These are phyloP conservation scores for Chlorophyllum brunneum DNA, from an alignment of 768 basidiomycete genomes.

Conservation along the genomic window DNA sequence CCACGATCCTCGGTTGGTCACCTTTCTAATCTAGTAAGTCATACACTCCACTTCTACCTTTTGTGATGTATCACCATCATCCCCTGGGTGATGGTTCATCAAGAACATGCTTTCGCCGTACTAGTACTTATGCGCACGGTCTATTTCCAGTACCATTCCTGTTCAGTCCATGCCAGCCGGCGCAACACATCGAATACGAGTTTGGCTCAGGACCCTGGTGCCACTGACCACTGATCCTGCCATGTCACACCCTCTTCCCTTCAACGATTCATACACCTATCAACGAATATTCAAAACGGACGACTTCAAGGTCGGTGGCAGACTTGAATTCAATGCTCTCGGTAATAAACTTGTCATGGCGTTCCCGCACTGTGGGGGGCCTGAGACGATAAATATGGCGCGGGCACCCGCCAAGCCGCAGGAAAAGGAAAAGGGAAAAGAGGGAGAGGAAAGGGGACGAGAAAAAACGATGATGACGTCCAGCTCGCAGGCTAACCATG, in stretches of 20 bases:
- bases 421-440: slow-evolving; percentile 9
- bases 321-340: slow-evolving; percentile 50
- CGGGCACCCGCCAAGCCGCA: slow-evolving; percentile 15
- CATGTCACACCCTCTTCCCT: slow-evolving; percentile 31
- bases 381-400: slow-evolving; percentile 31
- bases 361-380: slow-evolving; percentile 29
- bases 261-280: slow-evolving; percentile 50
- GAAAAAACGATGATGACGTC: neutral
- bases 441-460: neutral
- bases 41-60: neutral
- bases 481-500: neutral
- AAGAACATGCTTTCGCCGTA: neutral
- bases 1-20: slow-evolving; percentile 47
- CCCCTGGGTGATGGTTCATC: neutral
- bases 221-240: slow-evolving; percentile 27
- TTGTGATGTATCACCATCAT: slow-evolving; percentile 4
- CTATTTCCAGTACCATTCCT: slow-evolving; percentile 44
- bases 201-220: slow-evolving; percentile 55
- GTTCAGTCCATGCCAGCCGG: slow-evolving; percentile 49
- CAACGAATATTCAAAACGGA: slow-evolving; percentile 68
- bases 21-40: slow-evolving; percentile 61
- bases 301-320: slow-evolving; percentile 54
- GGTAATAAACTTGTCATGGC: slow-evolving; percentile 50
- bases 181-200: slow-evolving; percentile 58
- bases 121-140: neutral